A percentile compares a stretch with the other conserved stretches of the same genome.
Conservation (phyloP, 2,329 filamentous ascomycete species). For the Colletotrichum costaricense region DNA sequence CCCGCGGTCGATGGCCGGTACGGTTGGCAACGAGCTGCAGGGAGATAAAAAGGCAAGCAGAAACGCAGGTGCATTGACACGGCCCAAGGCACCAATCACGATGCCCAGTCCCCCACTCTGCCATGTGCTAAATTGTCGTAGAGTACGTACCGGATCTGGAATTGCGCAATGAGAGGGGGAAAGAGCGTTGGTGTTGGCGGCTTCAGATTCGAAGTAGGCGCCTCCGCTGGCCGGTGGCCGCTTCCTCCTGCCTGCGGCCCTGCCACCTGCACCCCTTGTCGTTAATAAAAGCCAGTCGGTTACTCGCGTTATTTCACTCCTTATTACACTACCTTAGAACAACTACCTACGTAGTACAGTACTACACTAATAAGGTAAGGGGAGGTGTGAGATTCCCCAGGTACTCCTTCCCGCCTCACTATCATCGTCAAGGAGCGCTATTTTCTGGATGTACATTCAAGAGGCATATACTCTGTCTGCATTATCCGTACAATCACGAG, state of each 20-base stretch:
- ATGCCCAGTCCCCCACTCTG: slow-evolving; percentile 17
- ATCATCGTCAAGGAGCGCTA: slow-evolving; percentile 10
- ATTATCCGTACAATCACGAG: slow-evolving; percentile 7
- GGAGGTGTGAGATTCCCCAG: background rate
- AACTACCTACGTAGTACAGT: background rate
- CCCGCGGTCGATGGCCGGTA: slow-evolving; percentile 18
- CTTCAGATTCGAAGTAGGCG: background rate
- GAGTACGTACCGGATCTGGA: slow-evolving; percentile 22
- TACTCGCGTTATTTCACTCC: background rate
- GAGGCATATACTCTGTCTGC: background rate
- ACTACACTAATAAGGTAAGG: background rate
- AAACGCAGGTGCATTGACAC: slow-evolving; percentile 18
- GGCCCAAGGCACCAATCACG: slow-evolving; percentile 28
- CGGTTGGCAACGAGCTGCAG: slow-evolving; percentile 21
- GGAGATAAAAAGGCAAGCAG: background rate
- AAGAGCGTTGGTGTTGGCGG: slow-evolving; percentile 16
- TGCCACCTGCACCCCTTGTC: background rate
- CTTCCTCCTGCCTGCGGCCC: background rate
- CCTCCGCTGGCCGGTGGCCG: background rate
- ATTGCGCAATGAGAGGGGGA: slow-evolving; percentile 34
- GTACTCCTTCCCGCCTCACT: background rate
- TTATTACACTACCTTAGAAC: background rate
- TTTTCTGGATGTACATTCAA: slow-evolving; percentile 14
- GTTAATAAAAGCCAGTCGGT: background rate
- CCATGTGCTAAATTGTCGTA: slow-evolving; percentile 25